Evolutionary conservation across 106 monocot genomes (phyloP).

Genomic region (Allium cepa): DNA sequence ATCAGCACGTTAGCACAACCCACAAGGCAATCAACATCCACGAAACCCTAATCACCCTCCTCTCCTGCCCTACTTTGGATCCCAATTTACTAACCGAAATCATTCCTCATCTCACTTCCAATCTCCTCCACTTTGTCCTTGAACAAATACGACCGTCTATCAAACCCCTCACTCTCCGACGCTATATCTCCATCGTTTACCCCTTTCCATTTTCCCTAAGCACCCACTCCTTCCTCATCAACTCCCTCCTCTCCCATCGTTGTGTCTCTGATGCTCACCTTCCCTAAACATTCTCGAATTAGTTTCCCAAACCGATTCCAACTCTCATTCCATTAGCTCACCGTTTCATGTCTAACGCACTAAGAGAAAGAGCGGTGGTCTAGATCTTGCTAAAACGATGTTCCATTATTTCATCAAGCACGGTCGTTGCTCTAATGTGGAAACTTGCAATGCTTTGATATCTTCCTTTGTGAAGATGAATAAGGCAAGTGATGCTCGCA

Average conservation of each 20-base stretch:
- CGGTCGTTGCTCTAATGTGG: conserved; percentile 37
- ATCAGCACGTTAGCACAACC: neutral
- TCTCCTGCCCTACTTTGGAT: conserved; percentile 14
- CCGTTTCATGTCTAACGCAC: conserved; percentile 45
- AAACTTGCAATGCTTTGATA: conserved; percentile 57
- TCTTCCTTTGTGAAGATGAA: conserved; percentile 14
- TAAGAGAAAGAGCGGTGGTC: conserved; percentile 13
- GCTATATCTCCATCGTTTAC: conserved; percentile 26
- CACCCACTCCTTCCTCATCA: conserved; percentile 46
- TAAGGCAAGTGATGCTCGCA: conserved; percentile 9
- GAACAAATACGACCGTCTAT: conserved; percentile 22
- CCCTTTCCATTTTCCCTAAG: conserved; percentile 31
- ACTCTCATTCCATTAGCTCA: conserved; percentile 13
- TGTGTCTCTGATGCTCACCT: conserved; percentile 24
- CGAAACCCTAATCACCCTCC: neutral
- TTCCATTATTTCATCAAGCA: conserved; percentile 25
- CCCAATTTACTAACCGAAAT: conserved; percentile 14
- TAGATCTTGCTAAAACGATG: conserved; percentile 21
- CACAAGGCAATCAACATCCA: conserved; percentile 1
- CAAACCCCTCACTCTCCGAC: conserved; percentile 27
- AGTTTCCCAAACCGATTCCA: conserved; percentile 1
- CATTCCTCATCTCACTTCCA: conserved; percentile 21
- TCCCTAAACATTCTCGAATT: conserved; percentile 13
- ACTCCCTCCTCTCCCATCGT: conserved; percentile 30
- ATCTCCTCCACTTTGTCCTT: conserved; percentile 21